These are phyloP conservation scores for Sarcomyxa edulis DNA, from an alignment of 768 basidiomycete species.

Conservation along the genomic window DNA sequence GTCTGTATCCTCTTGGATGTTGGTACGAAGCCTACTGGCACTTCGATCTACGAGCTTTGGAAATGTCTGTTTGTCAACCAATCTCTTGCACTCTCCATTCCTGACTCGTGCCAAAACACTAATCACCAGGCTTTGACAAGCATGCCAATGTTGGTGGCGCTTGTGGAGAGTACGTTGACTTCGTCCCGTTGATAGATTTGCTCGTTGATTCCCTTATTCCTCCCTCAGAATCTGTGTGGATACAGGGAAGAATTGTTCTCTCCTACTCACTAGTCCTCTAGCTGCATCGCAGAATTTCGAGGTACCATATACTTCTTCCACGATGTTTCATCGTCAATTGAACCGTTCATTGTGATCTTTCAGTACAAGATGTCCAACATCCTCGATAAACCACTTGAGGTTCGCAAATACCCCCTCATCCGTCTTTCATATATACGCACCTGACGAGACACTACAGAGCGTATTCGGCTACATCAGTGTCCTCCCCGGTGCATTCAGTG, in stretches of 20 bases:
- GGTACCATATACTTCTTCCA: slow-evolving; percentile 24
- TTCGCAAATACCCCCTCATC: slow-evolving; percentile 25
- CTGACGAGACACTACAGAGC: slow-evolving; percentile 35
- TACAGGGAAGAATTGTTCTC: slow-evolving; percentile 64
- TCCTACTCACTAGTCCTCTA: slow-evolving; percentile 68
- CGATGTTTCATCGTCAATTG: neutral
- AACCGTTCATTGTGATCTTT: slow-evolving; percentile 8
- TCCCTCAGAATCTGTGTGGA: slow-evolving; percentile 85
- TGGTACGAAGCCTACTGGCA: slow-evolving; percentile 91
- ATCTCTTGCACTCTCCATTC: neutral
- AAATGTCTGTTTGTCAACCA: slow-evolving; percentile 50
- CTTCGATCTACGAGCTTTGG: slow-evolving; percentile 95
- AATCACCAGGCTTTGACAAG: slow-evolving; percentile 60
- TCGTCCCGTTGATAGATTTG: too few species aligned
- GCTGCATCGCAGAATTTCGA: slow-evolving; percentile 97
- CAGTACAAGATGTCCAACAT: slow-evolving; percentile 96
- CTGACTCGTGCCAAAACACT: slow-evolving; percentile 14
- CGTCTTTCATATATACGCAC: neutral
- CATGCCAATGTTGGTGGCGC: slow-evolving; percentile 87
- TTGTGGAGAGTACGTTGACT: slow-evolving; percentile 74
- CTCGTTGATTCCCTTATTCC: slow-evolving; percentile 4
- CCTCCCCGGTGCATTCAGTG: slow-evolving; percentile 89
- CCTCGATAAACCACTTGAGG: slow-evolving; percentile 92
- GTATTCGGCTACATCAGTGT: slow-evolving; percentile 87
- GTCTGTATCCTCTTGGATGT: slow-evolving; percentile 93